Evolutionary conservation across 2,329 filamentous ascomycete species (phyloP).

Genomic region (Pseudogymnoascus sp.): DNA sequence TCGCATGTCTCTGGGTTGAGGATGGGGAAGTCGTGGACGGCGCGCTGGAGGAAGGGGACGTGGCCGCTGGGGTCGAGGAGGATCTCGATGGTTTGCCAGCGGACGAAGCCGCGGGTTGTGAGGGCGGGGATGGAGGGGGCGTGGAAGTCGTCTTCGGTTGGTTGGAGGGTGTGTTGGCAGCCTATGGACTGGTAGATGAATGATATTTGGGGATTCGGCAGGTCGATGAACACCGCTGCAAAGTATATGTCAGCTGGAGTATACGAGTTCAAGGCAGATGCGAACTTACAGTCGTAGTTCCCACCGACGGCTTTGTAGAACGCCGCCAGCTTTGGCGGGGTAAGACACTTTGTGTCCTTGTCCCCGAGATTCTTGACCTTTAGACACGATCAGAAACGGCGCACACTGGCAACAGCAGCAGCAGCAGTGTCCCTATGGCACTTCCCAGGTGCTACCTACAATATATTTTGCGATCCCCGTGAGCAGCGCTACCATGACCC

Average conservation of each 20-base stretch:
- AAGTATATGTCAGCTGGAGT: neutral
- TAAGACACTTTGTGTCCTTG: slow-evolving; percentile 43
- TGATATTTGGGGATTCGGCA: slow-evolving; percentile 65
- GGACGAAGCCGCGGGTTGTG: slow-evolving; percentile 75
- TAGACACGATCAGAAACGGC: slow-evolving; percentile 13
- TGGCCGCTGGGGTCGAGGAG: slow-evolving; percentile 83
- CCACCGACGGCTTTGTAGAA: slow-evolving; percentile 71
- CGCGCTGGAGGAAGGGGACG: slow-evolving; percentile 71
- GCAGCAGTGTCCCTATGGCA: neutral
- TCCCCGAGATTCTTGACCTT: slow-evolving; percentile 53
- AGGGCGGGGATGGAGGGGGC: slow-evolving; percentile 74
- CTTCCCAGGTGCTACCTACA: slow-evolving; percentile 40
- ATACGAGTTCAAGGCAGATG: neutral
- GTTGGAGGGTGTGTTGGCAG: slow-evolving; percentile 80
- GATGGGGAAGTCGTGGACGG: slow-evolving; percentile 69
- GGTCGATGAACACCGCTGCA: slow-evolving; percentile 65
- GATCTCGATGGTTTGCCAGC: slow-evolving; percentile 89
- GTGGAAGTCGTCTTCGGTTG: slow-evolving; percentile 59
- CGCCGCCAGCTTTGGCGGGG: slow-evolving; percentile 61
- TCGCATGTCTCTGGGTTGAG: slow-evolving; percentile 65
- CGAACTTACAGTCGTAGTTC: slow-evolving; percentile 56
- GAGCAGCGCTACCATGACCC: slow-evolving; percentile 58
- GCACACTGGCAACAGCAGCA: neutral
- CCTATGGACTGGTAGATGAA: slow-evolving; percentile 90
- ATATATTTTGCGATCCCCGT: slow-evolving; percentile 61